Conservation (phyloP, 164 flowering plant genomes). For the Nymphaea colorata region DNA sequence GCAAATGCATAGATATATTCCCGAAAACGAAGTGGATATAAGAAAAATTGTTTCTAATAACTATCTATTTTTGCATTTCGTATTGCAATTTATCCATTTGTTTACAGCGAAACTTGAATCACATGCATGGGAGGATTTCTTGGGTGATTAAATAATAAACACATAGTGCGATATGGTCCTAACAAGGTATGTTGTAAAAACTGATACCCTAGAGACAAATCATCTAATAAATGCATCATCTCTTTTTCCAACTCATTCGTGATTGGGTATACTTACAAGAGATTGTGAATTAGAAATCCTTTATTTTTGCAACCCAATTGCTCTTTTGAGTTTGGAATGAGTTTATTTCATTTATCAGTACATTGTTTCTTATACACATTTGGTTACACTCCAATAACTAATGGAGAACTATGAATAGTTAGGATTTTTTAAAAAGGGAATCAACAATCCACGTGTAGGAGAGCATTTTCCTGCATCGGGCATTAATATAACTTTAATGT, state of each 20-base stretch:
- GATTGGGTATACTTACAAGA: background rate
- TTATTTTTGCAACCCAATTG: background rate
- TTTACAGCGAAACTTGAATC: background rate
- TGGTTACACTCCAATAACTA: too few species aligned
- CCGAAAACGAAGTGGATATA: too few species aligned
- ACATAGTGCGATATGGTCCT: too few species aligned
- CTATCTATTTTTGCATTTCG: too few species aligned
- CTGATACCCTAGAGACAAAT: background rate
- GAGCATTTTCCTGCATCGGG: too few species aligned
- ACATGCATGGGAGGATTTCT: background rate
- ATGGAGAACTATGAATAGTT: background rate
- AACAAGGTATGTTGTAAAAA: background rate
- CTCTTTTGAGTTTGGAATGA: background rate
- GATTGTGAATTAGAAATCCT: background rate
- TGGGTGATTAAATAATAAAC: background rate
- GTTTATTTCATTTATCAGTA: background rate
- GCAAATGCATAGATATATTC: too few species aligned
- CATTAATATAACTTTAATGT: background rate
- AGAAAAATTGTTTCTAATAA: too few species aligned
- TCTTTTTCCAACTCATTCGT: background rate
- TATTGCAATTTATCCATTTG: too few species aligned
- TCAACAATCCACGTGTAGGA: background rate
- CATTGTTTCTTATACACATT: background rate
- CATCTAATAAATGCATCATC: background rate
- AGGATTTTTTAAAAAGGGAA: conserved; percentile 1